These are phyloP conservation scores for Neurospora sp. DNA, from an alignment of 495 filamentous ascomycete genomes.

Conservation along the genomic window DNA sequence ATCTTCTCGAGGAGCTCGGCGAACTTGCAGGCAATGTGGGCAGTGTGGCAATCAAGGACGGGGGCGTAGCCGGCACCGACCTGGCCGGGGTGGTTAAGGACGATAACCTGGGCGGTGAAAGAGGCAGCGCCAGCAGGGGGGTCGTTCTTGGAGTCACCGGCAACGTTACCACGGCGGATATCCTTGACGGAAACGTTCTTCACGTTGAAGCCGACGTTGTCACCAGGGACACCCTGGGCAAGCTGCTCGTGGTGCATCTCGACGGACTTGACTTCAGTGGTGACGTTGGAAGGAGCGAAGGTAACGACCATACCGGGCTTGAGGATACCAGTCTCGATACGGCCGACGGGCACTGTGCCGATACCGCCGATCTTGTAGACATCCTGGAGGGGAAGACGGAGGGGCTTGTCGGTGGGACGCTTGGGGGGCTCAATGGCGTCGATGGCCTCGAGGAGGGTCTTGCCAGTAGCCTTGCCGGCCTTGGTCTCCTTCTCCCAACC, in stretches of 20 bases:
- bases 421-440: constrained; percentile 88
- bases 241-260: constrained; percentile 99
- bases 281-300: constrained; percentile 94
- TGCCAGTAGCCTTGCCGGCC: constrained; percentile 76
- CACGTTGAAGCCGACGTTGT: constrained; percentile 99
- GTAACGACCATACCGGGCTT: constrained; percentile 96
- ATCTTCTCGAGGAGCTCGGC: constrained; percentile 98
- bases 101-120: constrained; percentile 99
- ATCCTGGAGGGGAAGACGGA: constrained; percentile 99
- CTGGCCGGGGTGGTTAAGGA: constrained; percentile 99
- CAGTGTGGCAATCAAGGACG: constrained; percentile 98
- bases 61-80: constrained; percentile 98
- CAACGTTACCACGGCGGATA: constrained; percentile 99
- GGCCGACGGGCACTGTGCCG: constrained; percentile 97
- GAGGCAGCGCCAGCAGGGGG: constrained; percentile 77
- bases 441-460: constrained; percentile 99
- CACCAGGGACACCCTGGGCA: constrained; percentile 86
- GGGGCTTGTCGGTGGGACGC: constrained; percentile 94
- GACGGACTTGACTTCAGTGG: constrained; percentile 99
- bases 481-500: constrained; percentile 99
- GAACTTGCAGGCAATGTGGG: constrained; percentile 99
- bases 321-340: constrained; percentile 99
- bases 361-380: constrained; percentile 99
- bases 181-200: constrained; percentile 99
- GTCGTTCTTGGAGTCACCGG: constrained; percentile 99